Conservation (phyloP, 1,284 basidiomycete genomes). For the Boletus smithii region DNA sequence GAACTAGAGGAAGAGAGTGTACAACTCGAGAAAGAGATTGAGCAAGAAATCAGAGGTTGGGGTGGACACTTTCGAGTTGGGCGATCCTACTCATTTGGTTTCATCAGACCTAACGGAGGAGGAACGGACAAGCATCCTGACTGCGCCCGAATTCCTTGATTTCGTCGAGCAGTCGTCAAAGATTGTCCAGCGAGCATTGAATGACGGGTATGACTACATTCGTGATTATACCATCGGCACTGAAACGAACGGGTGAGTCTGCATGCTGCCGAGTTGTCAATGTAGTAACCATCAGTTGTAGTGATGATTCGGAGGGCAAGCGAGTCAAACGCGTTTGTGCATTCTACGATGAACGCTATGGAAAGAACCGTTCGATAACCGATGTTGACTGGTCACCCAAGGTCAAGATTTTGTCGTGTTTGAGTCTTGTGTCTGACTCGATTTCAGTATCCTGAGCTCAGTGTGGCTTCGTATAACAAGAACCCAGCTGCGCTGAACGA, state of each 20-base stretch:
- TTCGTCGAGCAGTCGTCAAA: slow-evolving; percentile 96
- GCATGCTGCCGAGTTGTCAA: not conserved
- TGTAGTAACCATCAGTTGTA: slow-evolving; percentile 32
- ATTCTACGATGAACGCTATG: slow-evolving; percentile 86
- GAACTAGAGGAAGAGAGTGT: slow-evolving; percentile 80
- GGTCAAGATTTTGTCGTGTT: slow-evolving; percentile 41
- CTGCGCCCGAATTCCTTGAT: slow-evolving; percentile 85
- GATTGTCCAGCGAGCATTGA: slow-evolving; percentile 93
- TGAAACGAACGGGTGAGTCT: slow-evolving; percentile 66
- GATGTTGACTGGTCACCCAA: slow-evolving; percentile 97
- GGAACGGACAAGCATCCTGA: slow-evolving; percentile 76
- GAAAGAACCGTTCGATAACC: slow-evolving; percentile 90
- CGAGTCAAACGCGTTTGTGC: slow-evolving; percentile 85
- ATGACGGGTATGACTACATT: slow-evolving; percentile 95
- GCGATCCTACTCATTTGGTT: slow-evolving; percentile 2
- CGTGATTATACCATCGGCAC: slow-evolving; percentile 89
- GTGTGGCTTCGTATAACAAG: slow-evolving; percentile 95
- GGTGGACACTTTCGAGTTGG: not conserved
- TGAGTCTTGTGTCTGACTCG: slow-evolving; percentile 7
- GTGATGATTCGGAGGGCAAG: slow-evolving; percentile 86
- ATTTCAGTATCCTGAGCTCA: slow-evolving; percentile 88
- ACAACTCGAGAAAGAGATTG: slow-evolving; percentile 75
- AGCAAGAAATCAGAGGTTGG: slow-evolving; percentile 75
- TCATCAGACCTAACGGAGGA: slow-evolving; percentile 76
- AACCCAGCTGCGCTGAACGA: slow-evolving; percentile 88